Conservation (phyloP, 768 basidiomycete species). For the Leccinum fibrillosum region DNA sequence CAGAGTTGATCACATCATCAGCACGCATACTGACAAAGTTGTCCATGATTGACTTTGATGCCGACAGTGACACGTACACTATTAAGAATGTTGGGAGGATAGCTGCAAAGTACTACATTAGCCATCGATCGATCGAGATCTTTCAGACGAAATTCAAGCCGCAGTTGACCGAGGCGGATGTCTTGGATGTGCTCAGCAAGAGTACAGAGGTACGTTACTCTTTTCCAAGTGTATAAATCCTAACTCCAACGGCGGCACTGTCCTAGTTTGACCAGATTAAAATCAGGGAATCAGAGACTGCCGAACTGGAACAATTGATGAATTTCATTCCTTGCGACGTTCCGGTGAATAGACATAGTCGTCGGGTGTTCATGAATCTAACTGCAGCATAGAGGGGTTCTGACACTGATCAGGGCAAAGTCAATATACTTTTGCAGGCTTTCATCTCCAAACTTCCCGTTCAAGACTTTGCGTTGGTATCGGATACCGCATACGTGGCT, state of each 20-base stretch:
- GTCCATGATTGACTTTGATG: slow-evolving; percentile 81
- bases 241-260: neutral
- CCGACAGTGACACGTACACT: slow-evolving; percentile 51
- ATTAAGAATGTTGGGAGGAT: slow-evolving; percentile 94
- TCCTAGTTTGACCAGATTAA: slow-evolving; percentile 91
- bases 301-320: slow-evolving; percentile 74
- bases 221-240: neutral
- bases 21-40: slow-evolving; percentile 64
- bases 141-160: slow-evolving; percentile 78
- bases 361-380: neutral
- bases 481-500: slow-evolving; percentile 90
- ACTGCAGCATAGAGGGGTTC: slow-evolving; percentile 52
- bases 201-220: slow-evolving; percentile 75
- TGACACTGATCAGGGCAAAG: slow-evolving; percentile 72
- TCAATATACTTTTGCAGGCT: slow-evolving; percentile 91
- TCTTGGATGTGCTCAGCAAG: slow-evolving; percentile 79
- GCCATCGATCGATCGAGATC: slow-evolving; percentile 77
- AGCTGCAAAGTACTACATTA: slow-evolving; percentile 95
- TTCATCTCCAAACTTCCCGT: slow-evolving; percentile 78
- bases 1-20: slow-evolving; percentile 61
- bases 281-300: slow-evolving; percentile 82
- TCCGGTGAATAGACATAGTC: slow-evolving; percentile 44
- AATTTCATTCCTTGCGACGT: slow-evolving; percentile 76
- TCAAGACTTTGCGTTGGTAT: slow-evolving; percentile 95
- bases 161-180: slow-evolving; percentile 91